Base-by-base conservation (phyloP, 2,329 filamentous ascomycete species). In the Albifimbria verrucaria region DNA sequence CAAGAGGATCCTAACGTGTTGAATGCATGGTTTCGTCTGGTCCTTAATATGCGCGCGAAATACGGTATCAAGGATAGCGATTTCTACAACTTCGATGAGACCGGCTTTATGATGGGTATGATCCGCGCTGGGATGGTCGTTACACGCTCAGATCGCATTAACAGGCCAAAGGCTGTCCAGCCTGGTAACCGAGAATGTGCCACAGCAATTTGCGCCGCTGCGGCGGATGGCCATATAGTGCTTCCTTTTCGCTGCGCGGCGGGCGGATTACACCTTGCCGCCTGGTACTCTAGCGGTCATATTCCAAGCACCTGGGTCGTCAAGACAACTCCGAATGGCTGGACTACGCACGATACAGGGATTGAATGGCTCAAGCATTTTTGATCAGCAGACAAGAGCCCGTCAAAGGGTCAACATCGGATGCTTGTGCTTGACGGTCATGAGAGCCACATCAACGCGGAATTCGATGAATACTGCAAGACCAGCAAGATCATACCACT, bases 61-160 rank as follows among this genome's bases (percentile, higher is more conserved):
- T 48, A 48, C 23, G 23, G 45, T 28, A 60, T 63, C 51, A 20
- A 47, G 11, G 53, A 58, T 12, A 26, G 17, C 7, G 59, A 64
- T 57, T 45, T 59, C 45, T 62, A 62, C 44, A 63, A 62, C 55
- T 65, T 63, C 43, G 52, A 63, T 52, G 55, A 70, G 54, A 68
- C 60, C 28, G 62, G 62, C 48, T 70, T 69, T 60, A 56, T 61
- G 28, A 68, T 70, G 42, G 65, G 65, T 48, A 54, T 65, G 18
- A 68, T 67, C 49, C 50, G 17, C 2, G 46, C 50, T 12, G 36
- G 48, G 9, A 64, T 64, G 45, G 61, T 69, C 43, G 52, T 69
- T 45, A 68, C 57, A 55, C 49, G 52, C 25, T 52, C 57, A 42
- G 55, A 67, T 44, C 55, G 57, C 49, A 44, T 45, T 36, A 54